Evolutionary conservation across 495 filamentous ascomycete species (phyloP), one percentile per base, ranked within the genome.

Genomic region (Penicillium odoratum): DNA sequence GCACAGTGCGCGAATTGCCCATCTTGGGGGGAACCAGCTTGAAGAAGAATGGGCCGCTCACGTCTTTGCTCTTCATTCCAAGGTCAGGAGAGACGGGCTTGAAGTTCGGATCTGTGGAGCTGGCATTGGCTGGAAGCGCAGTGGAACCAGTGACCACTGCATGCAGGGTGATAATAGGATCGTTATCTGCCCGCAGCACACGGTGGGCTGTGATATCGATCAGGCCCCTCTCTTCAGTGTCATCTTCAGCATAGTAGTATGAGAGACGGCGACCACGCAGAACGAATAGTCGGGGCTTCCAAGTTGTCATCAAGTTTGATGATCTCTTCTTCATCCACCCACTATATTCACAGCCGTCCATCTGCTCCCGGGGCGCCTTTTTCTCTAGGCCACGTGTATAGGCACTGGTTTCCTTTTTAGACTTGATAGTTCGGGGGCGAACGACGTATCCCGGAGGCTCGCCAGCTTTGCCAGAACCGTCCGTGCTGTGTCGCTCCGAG

Each of bases 311-410:
- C 49, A 97, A 77, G 60, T 94, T 94, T 3, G 91, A 91, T 48
- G 91, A 96, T 65, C 92, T 87, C 82, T 99, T 99, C 79, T 96
- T 98, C 95, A 99, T 99, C 95, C 95, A 99, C 26, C 95, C 95
- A 61, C 86, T 92, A 66, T 93, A 99, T 64, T 99, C 94, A 47
- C 91, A 93, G 53, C 85, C 87, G 51, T 82, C 75, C 73, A 97
- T 93, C 58, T 94, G 91, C 67, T 96, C 90, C 49, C 85, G 79
- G 0, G 95, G 95, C 0, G 83, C 76, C 61, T 93, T 89, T 73
- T 91, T 90, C 64, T 89, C 85, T 18, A 98, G 76, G 3, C 95
- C 95, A 13, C 89, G 88, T 13, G 84, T 89, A 74, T 97, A 98
- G 5, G 95, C 94, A 66, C 91, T 96, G 3, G 94, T 98, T 55